Base-by-base conservation (phyloP, 805 yeast genomes). In the Candida sakaeoensis region DNA sequence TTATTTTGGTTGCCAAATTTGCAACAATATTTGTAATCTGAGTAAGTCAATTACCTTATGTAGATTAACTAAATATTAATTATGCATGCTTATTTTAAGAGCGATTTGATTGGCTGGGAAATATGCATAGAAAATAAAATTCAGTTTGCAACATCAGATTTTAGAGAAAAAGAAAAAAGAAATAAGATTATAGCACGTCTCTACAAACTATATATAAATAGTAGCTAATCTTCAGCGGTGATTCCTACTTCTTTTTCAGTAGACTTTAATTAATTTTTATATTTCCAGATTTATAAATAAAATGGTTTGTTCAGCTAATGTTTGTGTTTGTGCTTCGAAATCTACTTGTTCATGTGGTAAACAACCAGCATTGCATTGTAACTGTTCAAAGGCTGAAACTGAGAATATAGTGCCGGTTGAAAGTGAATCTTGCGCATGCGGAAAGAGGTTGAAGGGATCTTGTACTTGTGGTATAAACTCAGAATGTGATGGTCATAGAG, bases 331-430 rank as follows among this genome's bases (percentile, higher is more conserved):
- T 54, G 82, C 84, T 49, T 57, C 72, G 45, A 75, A 74, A 48
- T 80, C 83, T 48, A 75, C 77, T 48, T 78, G 84, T 63, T 77
- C 84, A 17, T 78, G 84, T 59, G 81, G 80, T 14, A 68, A 73
- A 41, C 70, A 70, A 47, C 79, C 83, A 26, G 84, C 83, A 41
- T 69, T 73, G 52, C 60, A 74, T 45, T 78, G 84, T 57, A 66
- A 59, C 60, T 78, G 84, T 63, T 61, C 64, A 40, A 70, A 68
- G 54, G 74, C 83, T 33, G 49, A 70, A 17, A 57, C 51, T 35
- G 84, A 78, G 61, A 78, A 78, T 54, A 71, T 62, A 39, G 55
- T 54, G 30, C 75, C 77, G 26, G 37, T 47, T 25, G 45, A 70
- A 21, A 55, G 58, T n/a, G 56, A 60, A 23, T 65, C 82, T 27